Evolutionary conservation across 352 stramenopile species (phyloP), one percentile per base, ranked within the genome.

Genomic region (Phytopythium boreale): DNA sequence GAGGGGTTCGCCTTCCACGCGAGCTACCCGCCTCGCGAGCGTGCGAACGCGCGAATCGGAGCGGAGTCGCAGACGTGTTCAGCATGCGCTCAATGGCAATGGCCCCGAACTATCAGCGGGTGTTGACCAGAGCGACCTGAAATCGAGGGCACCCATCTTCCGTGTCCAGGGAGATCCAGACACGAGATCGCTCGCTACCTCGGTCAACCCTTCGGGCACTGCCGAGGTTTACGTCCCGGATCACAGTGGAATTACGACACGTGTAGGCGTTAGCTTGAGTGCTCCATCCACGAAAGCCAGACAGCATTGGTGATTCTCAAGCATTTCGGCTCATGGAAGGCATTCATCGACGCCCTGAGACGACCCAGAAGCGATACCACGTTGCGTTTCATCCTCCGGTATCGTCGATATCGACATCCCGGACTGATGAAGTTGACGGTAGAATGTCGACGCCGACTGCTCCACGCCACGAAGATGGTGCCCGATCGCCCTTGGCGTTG

Each of bases 301-400:
- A 37, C 7, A 22, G 24, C 7, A 22, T 12, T 4, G 31, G 19
- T 8, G 29, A 15, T 14, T 1, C 0, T 17, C 36, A 59, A 5
- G 5, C 31, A 3, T 59, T 46, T 34, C 34, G 29, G 8, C 14
- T 47, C 12, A 44, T 39, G 22, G 56, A 61, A 39, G 56, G 56
- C 4, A 12, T 11, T 51, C 56, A 61, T 37, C 36, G 56, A 37
- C 36, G 36, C 7, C 19, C 36, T 15, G 17, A 36, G 22, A n/a
- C 22, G 36, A 39, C 12, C 5, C n/a, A 10, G 17, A 50, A 51
- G 17, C 56, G 36, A 7, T 61, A 41, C 17, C 56, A 61, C 39
- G 37, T 61, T 3, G 56, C 56, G 20, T 59, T 59, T 31, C 53
- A 34, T 22, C 24, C 36, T 39, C 37, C 56, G 9, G 15, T 39